phyloP scores from a whole-genome alignment of 805 yeast species.

The Yueomyces sinensis region DNA sequence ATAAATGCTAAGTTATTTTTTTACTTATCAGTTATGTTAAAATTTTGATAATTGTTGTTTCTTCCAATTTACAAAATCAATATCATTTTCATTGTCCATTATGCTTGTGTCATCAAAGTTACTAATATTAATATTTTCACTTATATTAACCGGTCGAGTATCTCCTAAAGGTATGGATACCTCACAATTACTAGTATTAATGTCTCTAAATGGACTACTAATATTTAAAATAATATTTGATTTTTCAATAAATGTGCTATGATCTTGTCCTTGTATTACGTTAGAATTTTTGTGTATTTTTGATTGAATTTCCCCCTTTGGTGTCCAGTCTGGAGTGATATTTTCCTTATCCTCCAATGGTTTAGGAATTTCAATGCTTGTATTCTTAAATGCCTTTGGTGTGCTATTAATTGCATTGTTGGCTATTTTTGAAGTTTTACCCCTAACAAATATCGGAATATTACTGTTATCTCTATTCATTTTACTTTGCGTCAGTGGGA shows the following conservation, averaged over 20 bases:
- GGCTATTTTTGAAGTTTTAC: neutral
- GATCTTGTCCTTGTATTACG: neutral
- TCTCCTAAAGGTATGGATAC: conserved; percentile 23
- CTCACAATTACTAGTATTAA: conserved; percentile 19
- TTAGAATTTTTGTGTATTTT: neutral
- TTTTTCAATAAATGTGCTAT: too few relatives aligned
- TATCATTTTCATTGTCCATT: conserved; percentile 19
- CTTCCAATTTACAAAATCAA: conserved; percentile 19
- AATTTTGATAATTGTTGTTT: conserved; percentile 19
- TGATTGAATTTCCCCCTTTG: neutral
- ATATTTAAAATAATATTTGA: neutral
- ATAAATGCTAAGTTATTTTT: neutral
- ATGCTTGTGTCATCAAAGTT: conserved; percentile 21
- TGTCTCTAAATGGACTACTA: conserved; percentile 19
- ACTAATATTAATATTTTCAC: conserved; percentile 8
- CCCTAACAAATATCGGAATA: conserved; percentile 8
- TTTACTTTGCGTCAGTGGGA: conserved; percentile 12
- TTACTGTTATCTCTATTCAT: conserved; percentile 8
- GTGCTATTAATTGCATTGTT: neutral
- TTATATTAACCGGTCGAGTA: conserved; percentile 16
- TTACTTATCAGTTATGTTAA: conserved; percentile 2
- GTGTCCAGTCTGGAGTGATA: neutral
- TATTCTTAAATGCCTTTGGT: too few relatives aligned
- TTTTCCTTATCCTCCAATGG: neutral
- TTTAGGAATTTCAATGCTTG: neutral